Base-by-base conservation (phyloP, 768 basidiomycete genomes). In the Termitomyces sp. region DNA sequence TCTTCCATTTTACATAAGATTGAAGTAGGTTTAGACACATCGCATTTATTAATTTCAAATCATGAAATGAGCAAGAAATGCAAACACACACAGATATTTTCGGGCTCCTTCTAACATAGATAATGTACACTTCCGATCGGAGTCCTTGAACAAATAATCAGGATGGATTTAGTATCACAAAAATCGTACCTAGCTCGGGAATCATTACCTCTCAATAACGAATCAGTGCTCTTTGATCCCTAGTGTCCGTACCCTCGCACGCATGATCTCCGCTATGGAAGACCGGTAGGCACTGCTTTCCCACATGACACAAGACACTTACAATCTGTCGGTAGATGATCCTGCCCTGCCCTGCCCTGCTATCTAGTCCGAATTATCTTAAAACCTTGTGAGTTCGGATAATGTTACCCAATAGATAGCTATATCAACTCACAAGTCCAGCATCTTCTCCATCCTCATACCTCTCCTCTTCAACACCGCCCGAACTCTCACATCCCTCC, bases 201-300 rank as follows among this genome's bases (percentile, higher is more conserved):
- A n/a, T n/a, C n/a, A n/a, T n/a, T n/a, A n/a, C n/a, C 72, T 71
- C 45, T 88, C 84, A 51, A 82, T 71, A 21, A 76, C 64, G 56
- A 89, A 84, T 10, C 77, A 71, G 60, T 90, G 84, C 63, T 91
- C 88, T 55, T 89, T 84, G 2, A 88, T 81, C 2, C 88, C 88
- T 49, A 87, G 74, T 1, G 88, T 91, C 24, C 84, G 77, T 55
- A 91, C 73, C 46, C 88, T 75, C 2, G 88, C 88, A 19, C 87
- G 79, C n/a, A 89, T 79, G 52, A 89, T 85, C 62, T 90, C 87
- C 51, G 75, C 85, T 81, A 51, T 5, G 4, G 17, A 34, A 3
- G 2, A 44, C 15, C 12, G 19, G 9, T 24, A n/a, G 38, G n/a
- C 17, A 49, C 35, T n/a, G 12, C 19, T 1, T n/a, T 9, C 9